Percentiles rank a stretch among this genome's conserved stretches.
Evolutionary conservation across 148 eudicot genomes (phyloP).

Genomic region (Gaultheria prostrata): DNA sequence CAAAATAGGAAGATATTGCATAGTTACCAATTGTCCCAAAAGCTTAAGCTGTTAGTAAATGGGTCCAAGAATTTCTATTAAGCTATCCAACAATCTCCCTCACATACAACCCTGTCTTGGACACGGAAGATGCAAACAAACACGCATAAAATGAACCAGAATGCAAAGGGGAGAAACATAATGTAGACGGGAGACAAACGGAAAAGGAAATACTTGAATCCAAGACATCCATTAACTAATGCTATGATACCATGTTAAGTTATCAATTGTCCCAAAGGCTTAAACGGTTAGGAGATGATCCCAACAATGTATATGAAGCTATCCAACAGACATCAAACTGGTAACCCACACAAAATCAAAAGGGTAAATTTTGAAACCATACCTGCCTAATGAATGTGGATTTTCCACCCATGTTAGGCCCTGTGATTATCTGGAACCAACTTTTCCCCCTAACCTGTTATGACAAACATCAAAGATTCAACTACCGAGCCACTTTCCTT

Average conservation of each 20-base stretch:
- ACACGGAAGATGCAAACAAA: background rate
- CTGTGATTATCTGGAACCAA: slow-evolving; percentile 99
- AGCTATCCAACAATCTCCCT: background rate
- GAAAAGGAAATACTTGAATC: background rate
- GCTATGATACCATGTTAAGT: background rate
- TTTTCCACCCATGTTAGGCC: slow-evolving; percentile 99
- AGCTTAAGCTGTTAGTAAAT: background rate
- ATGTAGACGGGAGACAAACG: background rate
- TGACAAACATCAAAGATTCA: slow-evolving; percentile 15
- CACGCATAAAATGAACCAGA: background rate
- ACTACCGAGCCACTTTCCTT: slow-evolving; percentile 13
- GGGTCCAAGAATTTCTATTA: background rate
- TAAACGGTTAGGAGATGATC: background rate
- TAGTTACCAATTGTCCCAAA: background rate
- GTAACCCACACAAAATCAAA: background rate
- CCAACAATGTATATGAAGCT: background rate
- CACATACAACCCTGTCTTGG: background rate
- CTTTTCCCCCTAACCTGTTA: slow-evolving; percentile 74
- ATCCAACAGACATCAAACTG: background rate
- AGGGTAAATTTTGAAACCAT: background rate
- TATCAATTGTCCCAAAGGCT: background rate
- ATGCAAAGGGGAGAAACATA: background rate
- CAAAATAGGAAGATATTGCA: background rate
- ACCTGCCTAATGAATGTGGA: slow-evolving; percentile 98
- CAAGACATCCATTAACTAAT: background rate